Conservation (phyloP, 305 asterid species). For the Solanum chacoense region DNA sequence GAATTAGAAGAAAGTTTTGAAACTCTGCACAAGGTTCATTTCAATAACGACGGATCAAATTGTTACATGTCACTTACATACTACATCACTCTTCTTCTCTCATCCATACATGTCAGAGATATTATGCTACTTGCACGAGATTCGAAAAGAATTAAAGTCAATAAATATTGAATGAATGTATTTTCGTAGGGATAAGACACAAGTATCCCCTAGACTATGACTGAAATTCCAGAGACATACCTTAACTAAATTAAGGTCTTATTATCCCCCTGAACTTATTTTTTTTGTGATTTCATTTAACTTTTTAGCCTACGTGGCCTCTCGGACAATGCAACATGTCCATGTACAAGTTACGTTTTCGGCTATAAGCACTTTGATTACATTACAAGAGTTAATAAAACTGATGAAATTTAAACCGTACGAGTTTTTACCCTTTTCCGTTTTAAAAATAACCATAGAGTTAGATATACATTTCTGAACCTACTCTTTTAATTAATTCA, state of each 20-base stretch:
- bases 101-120: slow-evolving; percentile 61
- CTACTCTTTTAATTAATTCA: not conserved
- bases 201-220: too few relatives aligned
- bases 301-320: too few relatives aligned
- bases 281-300: too few relatives aligned
- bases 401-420: too few relatives aligned
- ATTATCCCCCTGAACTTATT: too few relatives aligned
- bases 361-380: too few relatives aligned
- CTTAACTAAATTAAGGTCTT: too few relatives aligned
- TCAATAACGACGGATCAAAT: not conserved
- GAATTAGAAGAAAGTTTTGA: not conserved
- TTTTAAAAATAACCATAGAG: not conserved
- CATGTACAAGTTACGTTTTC: too few relatives aligned
- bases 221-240: too few relatives aligned
- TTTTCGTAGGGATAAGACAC: not conserved
- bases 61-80: slow-evolving; percentile 44
- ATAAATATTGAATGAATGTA: not conserved
- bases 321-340: too few relatives aligned
- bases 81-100: slow-evolving; percentile 49
- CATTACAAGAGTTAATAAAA: too few relatives aligned
- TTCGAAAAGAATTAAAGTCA: not conserved
- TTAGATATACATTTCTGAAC: not conserved
- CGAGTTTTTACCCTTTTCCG: too few relatives aligned
- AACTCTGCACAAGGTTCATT: not conserved
- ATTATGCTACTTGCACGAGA: slow-evolving; percentile 45